phyloP scores from a whole-genome alignment of 805 yeast genomes.

The Myxozyma vanderwaltii region DNA sequence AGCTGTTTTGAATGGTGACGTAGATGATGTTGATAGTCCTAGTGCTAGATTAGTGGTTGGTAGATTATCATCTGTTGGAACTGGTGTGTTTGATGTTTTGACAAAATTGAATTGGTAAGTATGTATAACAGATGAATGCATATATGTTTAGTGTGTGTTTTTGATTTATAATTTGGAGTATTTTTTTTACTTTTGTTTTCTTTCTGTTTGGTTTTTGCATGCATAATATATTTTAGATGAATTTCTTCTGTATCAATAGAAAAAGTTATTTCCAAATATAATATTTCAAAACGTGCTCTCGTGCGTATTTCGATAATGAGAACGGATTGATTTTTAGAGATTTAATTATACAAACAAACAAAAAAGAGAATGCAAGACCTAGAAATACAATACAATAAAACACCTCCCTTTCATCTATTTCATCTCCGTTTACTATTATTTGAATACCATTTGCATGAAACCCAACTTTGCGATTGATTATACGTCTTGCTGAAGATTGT shows the following conservation, averaged over 20 bases:
- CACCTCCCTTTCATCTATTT: no score
- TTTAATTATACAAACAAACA: neutral
- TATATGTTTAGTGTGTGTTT: neutral
- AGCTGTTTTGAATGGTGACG: slow-evolving; percentile 90
- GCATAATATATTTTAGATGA: neutral
- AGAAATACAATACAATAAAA: no score
- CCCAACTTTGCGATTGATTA: no score
- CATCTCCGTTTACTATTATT: no score
- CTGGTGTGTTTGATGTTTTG: slow-evolving; percentile 86
- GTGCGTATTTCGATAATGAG: no score
- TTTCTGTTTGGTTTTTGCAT: neutral
- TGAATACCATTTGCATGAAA: neutral
- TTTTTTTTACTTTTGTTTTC: neutral
- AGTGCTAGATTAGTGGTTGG: slow-evolving; percentile 93
- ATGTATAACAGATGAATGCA: neutral
- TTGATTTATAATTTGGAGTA: neutral
- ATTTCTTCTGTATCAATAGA: neutral
- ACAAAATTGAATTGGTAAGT: slow-evolving; percentile 22
- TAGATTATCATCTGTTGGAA: slow-evolving; percentile 86
- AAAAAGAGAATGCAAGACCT: neutral
- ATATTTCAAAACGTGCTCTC: no score
- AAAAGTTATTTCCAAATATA: no score
- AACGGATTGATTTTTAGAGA: no score
- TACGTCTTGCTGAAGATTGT: no score
- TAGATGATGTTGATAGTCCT: slow-evolving; percentile 86